Percentiles rank a stretch among this genome's conserved stretches.
phyloP scores from a whole-genome alignment of 148 eudicot species.

The Chenopodium suecicum region DNA sequence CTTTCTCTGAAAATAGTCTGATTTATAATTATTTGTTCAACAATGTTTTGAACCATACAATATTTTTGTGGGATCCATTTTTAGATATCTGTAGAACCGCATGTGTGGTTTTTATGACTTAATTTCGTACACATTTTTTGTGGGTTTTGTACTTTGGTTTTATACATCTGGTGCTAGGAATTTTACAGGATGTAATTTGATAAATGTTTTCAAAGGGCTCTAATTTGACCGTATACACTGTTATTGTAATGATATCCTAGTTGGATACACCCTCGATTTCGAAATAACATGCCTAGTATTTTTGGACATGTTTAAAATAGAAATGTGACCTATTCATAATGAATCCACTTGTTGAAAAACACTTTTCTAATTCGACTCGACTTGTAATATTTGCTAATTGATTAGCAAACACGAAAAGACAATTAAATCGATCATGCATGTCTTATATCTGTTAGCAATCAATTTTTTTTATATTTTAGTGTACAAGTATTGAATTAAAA shows the following conservation, averaged over 20 bases:
- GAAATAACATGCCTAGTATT: too few species aligned
- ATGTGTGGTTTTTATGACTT: constrained; percentile 34
- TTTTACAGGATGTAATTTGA: neutral
- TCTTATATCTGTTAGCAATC: too few species aligned
- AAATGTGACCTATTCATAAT: too few species aligned
- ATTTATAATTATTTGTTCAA: neutral
- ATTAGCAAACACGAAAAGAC: too few species aligned
- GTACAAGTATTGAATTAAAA: neutral
- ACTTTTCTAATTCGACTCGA: too few species aligned
- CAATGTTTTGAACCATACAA: constrained; percentile 22
- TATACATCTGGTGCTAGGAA: neutral
- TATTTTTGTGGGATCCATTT: constrained; percentile 36
- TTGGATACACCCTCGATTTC: neutral
- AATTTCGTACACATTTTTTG: neutral
- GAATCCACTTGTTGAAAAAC: too few species aligned
- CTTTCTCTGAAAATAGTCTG: neutral
- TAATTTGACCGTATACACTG: too few species aligned
- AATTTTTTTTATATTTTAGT: too few species aligned
- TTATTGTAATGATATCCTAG: too few species aligned
- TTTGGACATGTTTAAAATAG: too few species aligned
- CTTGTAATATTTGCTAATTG: too few species aligned
- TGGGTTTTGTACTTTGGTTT: constrained; percentile 15
- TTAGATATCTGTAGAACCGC: constrained; percentile 30
- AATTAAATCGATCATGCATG: too few species aligned
- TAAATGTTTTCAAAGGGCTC: neutral